phyloP scores from a whole-genome alignment of 1,284 basidiomycete species.

The Cystobasidium pallidum region DNA sequence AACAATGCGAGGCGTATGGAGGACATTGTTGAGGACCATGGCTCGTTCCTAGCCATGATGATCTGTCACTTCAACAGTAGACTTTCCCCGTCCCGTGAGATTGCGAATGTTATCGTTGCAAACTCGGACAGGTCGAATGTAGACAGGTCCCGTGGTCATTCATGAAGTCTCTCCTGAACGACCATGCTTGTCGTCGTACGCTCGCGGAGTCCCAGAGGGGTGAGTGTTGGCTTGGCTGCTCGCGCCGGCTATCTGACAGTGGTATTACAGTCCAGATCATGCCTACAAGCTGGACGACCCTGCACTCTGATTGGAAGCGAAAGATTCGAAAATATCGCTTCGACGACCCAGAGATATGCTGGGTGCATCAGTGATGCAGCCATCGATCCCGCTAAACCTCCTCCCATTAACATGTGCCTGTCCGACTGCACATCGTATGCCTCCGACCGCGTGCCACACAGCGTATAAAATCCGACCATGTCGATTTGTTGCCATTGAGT shows the following conservation, averaged over 20 bases:
- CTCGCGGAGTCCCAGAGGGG: slow-evolving; percentile 27
- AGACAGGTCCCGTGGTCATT: too few relatives aligned
- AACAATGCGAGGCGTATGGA: too few relatives aligned
- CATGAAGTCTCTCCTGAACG: too few relatives aligned
- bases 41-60: too few relatives aligned
- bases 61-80: too few relatives aligned
- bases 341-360: slow-evolving; percentile 26
- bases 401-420: too few relatives aligned
- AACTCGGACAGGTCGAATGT: too few relatives aligned
- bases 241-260: neutral
- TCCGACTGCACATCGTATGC: neutral
- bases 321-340: slow-evolving; percentile 39
- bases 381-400: too few relatives aligned
- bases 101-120: too few relatives aligned
- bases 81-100: too few relatives aligned
- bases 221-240: neutral
- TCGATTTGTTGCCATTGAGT: slow-evolving; percentile 43
- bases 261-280: slow-evolving; percentile 38
- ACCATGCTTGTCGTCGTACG: slow-evolving; percentile 14
- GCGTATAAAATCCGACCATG: slow-evolving; percentile 41
- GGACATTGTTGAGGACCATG: too few relatives aligned
- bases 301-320: slow-evolving; percentile 39
- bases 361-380: too few relatives aligned
- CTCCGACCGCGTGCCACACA: neutral
- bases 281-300: slow-evolving; percentile 16